phyloP scores from a whole-genome alignment of 306 rosid species.

The Vigna mungo region DNA sequence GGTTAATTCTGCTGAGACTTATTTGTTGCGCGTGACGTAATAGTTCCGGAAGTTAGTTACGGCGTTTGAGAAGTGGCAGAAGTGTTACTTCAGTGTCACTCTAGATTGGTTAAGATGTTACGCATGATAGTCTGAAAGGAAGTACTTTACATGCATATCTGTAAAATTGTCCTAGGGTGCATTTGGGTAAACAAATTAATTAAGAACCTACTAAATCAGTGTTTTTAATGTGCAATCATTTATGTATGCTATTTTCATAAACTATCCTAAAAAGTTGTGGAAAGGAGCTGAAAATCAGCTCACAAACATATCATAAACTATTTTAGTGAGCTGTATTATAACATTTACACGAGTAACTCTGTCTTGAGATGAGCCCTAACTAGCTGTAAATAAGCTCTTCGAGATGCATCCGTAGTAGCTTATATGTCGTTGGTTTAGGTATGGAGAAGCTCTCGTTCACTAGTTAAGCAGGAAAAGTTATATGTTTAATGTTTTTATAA shows the following conservation, averaged over 20 bases:
- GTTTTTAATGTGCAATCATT: background rate
- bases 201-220: background rate
- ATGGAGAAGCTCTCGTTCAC: slow-evolving; percentile 4
- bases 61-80: slow-evolving; percentile 8
- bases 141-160: background rate
- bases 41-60: background rate
- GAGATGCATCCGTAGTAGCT: background rate
- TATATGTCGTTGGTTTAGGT: background rate
- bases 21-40: slow-evolving; percentile 10
- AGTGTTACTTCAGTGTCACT: background rate
- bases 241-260: background rate
- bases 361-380: background rate
- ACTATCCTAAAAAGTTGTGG: background rate
- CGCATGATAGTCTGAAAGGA: background rate
- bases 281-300: background rate
- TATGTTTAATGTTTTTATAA: background rate
- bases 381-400: background rate
- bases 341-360: background rate
- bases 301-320: background rate
- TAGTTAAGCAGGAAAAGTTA: slow-evolving; percentile 7
- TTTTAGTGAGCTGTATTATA: background rate
- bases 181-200: background rate
- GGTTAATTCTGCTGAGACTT: slow-evolving; percentile 7
- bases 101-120: slow-evolving; percentile 20
- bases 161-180: background rate